Evolutionary conservation across 768 basidiomycete species (phyloP).

Genomic region (Boletus bicolor): DNA sequence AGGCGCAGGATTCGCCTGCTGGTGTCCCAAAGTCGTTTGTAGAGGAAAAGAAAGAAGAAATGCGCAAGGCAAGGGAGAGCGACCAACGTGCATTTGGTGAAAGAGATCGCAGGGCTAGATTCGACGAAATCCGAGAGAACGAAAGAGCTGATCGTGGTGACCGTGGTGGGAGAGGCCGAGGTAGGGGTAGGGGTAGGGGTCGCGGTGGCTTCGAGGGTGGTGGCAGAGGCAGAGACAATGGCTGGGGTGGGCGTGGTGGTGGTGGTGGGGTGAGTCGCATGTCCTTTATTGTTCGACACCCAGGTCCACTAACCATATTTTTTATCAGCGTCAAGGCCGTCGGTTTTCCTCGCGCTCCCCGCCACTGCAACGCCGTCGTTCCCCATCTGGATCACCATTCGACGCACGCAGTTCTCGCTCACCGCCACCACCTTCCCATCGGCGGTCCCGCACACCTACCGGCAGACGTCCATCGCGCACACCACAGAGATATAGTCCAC

Average conservation of each 20-base stretch:
- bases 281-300: conserved; percentile 1
- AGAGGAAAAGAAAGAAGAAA: conserved; percentile 89
- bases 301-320: conserved; percentile 7
- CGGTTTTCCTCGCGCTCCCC: conserved; percentile 43
- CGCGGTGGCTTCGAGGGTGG: conserved; percentile 49
- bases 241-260: conserved; percentile 68
- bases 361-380: conserved; percentile 48
- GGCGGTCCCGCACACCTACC: conserved; percentile 40
- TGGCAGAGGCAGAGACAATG: conserved; percentile 50
- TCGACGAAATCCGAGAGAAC: conserved; percentile 68
- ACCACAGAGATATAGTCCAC: conserved; percentile 29
- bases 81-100: conserved; percentile 68
- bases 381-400: conserved; percentile 36
- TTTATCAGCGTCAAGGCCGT: conserved; percentile 42
- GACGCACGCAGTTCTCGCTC: conserved; percentile 41
- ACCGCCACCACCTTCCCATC: conserved; percentile 30
- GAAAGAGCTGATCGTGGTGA: conserved; percentile 48
- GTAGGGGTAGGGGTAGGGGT: conserved; percentile 56
- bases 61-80: conserved; percentile 64
- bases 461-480: conserved; percentile 34
- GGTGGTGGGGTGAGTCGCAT: conserved; percentile 7
- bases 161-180: conserved; percentile 49
- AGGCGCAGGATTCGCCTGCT: conserved; percentile 84
- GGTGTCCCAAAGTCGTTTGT: conserved; percentile 90
- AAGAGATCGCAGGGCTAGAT: conserved; percentile 61